phyloP scores from a whole-genome alignment of 2,329 filamentous ascomycete species.

The Clarireedia homoeocarpa region DNA sequence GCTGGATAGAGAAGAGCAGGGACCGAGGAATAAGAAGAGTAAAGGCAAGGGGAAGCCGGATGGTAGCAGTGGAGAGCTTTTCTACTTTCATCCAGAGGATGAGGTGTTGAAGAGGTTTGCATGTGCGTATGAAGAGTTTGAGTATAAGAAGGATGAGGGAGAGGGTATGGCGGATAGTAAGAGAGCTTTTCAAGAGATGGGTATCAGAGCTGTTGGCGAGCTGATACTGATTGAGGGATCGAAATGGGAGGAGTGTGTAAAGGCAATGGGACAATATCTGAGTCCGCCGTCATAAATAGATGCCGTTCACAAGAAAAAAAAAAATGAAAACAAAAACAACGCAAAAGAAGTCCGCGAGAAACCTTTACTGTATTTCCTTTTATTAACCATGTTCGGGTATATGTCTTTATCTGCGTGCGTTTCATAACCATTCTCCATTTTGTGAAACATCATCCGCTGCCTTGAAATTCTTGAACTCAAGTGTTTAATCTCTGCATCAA shows the following conservation, averaged over 20 bases:
- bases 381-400: no score
- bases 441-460: neutral
- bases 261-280: conserved; percentile 69
- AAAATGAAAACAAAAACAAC: no score
- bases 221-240: conserved; percentile 77
- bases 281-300: conserved; percentile 35
- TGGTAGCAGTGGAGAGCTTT: conserved; percentile 51
- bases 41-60: conserved; percentile 45
- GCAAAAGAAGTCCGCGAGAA: no score
- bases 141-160: conserved; percentile 69
- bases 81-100: conserved; percentile 95
- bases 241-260: conserved; percentile 69
- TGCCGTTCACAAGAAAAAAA: no score
- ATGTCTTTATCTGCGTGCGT: no score
- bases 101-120: conserved; percentile 78
- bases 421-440: neutral
- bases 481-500: conserved; percentile 78
- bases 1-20: conserved; percentile 56
- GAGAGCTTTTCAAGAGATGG: conserved; percentile 88
- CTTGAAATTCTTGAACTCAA: no score
- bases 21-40: conserved; percentile 54
- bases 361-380: no score
- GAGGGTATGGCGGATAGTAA: conserved; percentile 84
- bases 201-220: conserved; percentile 75
- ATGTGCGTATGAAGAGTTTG: conserved; percentile 59